Percentiles rank a stretch among this genome's conserved stretches.
Evolutionary conservation across 345 rosid genomes (phyloP).

Genomic region (Citrus reticulata): DNA sequence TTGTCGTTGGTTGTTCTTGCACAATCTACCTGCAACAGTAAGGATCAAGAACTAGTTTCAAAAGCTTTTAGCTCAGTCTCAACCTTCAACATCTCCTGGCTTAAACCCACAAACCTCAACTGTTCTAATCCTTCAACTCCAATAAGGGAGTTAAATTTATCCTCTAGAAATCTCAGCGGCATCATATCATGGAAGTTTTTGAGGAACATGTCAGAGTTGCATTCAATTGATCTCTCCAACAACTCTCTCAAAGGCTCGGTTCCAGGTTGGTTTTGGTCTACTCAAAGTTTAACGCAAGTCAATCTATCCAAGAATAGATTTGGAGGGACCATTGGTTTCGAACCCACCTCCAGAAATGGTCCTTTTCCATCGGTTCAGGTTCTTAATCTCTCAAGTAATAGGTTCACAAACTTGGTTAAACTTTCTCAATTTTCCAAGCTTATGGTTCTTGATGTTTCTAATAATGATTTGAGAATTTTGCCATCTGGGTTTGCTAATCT

Average conservation of each 20-base stretch:
- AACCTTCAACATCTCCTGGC: conserved; percentile 65
- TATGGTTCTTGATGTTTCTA: conserved; percentile 56
- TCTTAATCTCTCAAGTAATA: conserved; percentile 68
- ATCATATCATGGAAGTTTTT: conserved; percentile 64
- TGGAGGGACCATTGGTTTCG: conserved; percentile 47
- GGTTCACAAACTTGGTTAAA: conserved; percentile 60
- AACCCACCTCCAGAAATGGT: conserved; percentile 16
- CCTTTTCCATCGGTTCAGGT: conserved; percentile 39
- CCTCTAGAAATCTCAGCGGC: conserved; percentile 66
- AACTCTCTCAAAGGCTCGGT: conserved; percentile 68
- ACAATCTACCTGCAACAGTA: conserved; percentile 42
- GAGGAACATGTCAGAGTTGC: conserved; percentile 47
- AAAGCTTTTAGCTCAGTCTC: conserved; percentile 63
- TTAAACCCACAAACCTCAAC: conserved; percentile 27
- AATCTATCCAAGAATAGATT: conserved; percentile 51
- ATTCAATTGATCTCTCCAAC: conserved; percentile 57
- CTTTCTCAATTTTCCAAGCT: conserved; percentile 54
- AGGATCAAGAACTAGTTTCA: conserved; percentile 41
- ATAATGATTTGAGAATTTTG: conserved; percentile 42
- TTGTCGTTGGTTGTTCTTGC: conserved; percentile 36
- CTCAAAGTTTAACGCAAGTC: conserved; percentile 31
- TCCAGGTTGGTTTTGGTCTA: conserved; percentile 73
- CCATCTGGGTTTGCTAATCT: conserved; percentile 55
- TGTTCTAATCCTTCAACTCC: conserved; percentile 38
- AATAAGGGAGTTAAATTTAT: conserved; percentile 33